Conservation (phyloP, 352 stramenopile species). For the Globisporangium carolinianum region DNA sequence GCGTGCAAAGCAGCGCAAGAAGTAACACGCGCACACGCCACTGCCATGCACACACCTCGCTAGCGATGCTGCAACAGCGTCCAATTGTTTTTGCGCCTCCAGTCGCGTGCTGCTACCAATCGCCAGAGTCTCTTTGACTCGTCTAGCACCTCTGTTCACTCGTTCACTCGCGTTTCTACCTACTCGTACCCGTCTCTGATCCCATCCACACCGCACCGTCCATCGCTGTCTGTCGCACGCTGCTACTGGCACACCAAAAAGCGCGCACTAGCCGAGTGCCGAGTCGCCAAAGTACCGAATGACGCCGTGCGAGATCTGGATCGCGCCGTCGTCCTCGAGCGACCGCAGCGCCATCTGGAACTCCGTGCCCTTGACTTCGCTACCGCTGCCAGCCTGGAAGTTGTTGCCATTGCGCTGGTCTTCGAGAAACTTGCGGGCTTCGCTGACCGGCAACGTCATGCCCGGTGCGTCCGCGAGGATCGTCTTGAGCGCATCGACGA, state of each 20-base stretch:
- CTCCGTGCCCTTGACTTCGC: slow-evolving; percentile 73
- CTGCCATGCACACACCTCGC: too few relatives aligned
- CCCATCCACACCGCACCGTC: too few relatives aligned
- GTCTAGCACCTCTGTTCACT: too few relatives aligned
- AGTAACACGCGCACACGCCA: neutral
- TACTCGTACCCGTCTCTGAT: too few relatives aligned
- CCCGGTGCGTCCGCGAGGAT: slow-evolving; percentile 48
- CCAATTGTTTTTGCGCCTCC: too few relatives aligned
- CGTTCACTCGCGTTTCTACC: too few relatives aligned
- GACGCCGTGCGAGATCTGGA: slow-evolving; percentile 90
- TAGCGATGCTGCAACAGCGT: too few relatives aligned
- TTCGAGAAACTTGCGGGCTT: slow-evolving; percentile 83
- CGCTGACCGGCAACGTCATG: slow-evolving; percentile 74
- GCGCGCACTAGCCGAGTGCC: slow-evolving; percentile 3
- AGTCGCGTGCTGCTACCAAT: too few relatives aligned
- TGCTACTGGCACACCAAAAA: too few relatives aligned
- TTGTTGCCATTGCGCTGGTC: slow-evolving; percentile 60
- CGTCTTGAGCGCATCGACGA: slow-evolving; percentile 51
- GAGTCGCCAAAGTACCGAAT: slow-evolving; percentile 65
- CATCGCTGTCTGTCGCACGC: too few relatives aligned
- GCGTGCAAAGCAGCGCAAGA: slow-evolving; percentile 12
- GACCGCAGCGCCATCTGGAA: slow-evolving; percentile 85
- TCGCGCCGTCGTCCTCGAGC: slow-evolving; percentile 89
- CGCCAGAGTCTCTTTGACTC: too few relatives aligned
- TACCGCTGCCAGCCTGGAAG: slow-evolving; percentile 18